Conservation (phyloP, 1,284 basidiomycete genomes). For the Vanrija sp. region DNA sequence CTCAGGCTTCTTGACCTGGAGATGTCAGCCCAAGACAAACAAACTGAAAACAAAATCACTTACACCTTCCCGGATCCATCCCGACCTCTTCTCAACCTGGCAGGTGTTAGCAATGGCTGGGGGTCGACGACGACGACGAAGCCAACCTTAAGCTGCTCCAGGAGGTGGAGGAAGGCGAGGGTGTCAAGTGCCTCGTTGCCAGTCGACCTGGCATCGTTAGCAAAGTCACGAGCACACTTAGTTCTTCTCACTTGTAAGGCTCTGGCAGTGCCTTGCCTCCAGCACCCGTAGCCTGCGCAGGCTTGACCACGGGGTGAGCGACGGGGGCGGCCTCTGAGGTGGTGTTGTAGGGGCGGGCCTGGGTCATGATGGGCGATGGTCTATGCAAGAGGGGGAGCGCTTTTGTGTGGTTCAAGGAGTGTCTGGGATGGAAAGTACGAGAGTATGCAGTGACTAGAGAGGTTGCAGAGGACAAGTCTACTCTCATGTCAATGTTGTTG, state of each 20-base stretch:
- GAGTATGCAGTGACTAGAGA: no score
- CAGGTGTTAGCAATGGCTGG: constrained; percentile 1
- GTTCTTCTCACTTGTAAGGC: constrained; percentile 17
- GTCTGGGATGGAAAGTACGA: no score
- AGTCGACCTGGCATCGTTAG: constrained; percentile 50
- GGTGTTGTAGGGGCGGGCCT: no score
- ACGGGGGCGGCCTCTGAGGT: not conserved
- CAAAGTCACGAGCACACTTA: constrained; percentile 8
- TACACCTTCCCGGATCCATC: constrained; percentile 82
- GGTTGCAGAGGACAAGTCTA: no score
- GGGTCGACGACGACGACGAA: not conserved
- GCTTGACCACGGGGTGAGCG: constrained; percentile 1
- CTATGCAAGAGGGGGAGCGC: no score
- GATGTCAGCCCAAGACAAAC: not conserved
- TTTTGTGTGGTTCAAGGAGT: no score
- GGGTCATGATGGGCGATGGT: no score
- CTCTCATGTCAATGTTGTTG: no score
- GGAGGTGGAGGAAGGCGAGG: constrained; percentile 81
- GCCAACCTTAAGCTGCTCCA: constrained; percentile 77
- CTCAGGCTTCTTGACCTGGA: constrained; percentile 70
- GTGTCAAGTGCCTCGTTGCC: constrained; percentile 62
- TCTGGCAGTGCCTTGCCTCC: constrained; percentile 16
- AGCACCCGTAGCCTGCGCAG: constrained; percentile 5
- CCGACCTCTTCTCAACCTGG: constrained; percentile 88
- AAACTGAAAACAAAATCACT: constrained; percentile 16